Percentiles rank a stretch among this genome's conserved stretches.
Conservation (phyloP, 1,284 basidiomycete species). For the Austropuccinia psidii region DNA sequence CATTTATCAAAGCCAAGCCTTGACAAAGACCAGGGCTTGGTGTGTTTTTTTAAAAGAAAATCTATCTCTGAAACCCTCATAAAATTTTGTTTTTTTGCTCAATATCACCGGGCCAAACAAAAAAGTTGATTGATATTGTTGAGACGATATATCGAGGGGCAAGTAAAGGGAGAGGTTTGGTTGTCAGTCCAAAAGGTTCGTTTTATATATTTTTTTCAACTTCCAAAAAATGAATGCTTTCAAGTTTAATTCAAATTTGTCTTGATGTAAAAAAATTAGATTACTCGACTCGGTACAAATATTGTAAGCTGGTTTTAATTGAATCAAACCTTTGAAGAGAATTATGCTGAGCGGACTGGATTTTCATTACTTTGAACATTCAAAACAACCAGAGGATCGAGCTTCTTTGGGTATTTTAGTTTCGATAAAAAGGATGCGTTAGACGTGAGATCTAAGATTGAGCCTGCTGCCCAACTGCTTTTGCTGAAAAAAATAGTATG, state of each 20-base stretch:
- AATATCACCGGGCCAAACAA: conserved; percentile 47
- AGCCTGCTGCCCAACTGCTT: too few species aligned
- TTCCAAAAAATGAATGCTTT: background rate
- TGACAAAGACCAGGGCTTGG: too few species aligned
- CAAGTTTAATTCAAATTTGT: background rate
- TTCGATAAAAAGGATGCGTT: too few species aligned
- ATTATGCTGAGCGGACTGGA: too few species aligned
- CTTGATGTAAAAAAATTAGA: conserved; percentile 1
- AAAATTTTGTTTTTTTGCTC: background rate
- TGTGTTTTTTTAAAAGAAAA: too few species aligned
- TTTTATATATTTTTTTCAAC: conserved; percentile 25
- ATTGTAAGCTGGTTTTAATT: background rate
- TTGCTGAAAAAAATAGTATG: too few species aligned
- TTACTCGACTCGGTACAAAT: conserved; percentile 38
- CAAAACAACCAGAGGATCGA: too few species aligned
- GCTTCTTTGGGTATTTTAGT: too few species aligned
- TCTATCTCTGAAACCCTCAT: background rate
- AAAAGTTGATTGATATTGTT: conserved; percentile 95
- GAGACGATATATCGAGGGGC: conserved; percentile 98
- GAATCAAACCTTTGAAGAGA: too few species aligned
- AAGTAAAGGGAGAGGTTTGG: conserved; percentile 93
- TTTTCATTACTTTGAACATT: too few species aligned
- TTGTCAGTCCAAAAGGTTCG: conserved; percentile 89
- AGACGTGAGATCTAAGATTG: too few species aligned
- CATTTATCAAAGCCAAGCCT: background rate